phyloP scores from a whole-genome alignment of 2,329 filamentous ascomycete genomes.

The Celoporthe dispersa region DNA sequence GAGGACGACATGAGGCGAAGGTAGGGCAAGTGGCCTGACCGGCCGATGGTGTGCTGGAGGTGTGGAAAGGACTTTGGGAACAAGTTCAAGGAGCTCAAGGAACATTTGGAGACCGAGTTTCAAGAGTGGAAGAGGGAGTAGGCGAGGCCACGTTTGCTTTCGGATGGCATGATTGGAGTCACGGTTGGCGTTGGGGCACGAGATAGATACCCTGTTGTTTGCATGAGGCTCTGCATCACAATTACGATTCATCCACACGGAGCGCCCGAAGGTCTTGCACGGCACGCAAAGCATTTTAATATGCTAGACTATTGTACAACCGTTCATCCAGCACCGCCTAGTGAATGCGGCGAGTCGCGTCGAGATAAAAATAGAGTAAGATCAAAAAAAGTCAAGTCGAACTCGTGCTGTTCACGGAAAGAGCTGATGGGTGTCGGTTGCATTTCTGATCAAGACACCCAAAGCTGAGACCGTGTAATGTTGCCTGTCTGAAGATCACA shows the following conservation, averaged over 20 bases:
- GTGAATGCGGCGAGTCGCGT: not conserved
- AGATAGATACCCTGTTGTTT: not conserved
- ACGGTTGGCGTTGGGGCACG: slow-evolving; percentile 15
- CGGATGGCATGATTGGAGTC: not conserved
- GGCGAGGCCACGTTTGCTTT: not conserved
- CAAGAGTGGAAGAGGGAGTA: slow-evolving; percentile 53
- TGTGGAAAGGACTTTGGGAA: slow-evolving; percentile 77
- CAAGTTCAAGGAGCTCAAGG: slow-evolving; percentile 73
- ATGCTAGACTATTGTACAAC: not conserved
- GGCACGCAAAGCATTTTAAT: not conserved
- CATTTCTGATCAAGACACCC: not conserved
- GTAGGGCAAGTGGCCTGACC: slow-evolving; percentile 61
- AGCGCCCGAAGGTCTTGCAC: not conserved
- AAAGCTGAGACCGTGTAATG: not conserved
- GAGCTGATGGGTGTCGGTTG: not conserved
- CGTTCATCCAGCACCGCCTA: not conserved
- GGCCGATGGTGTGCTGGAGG: slow-evolving; percentile 81
- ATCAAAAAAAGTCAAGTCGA: not conserved
- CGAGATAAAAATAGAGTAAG: not conserved
- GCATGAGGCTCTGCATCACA: not conserved
- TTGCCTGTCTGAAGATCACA: not conserved
- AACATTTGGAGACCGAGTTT: slow-evolving; percentile 67
- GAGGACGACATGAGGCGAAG: slow-evolving; percentile 66
- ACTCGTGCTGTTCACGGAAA: not conserved
- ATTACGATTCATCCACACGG: not conserved